Evolutionary conservation across 164 flowering plant genomes (phyloP).

Genomic region (Berberis thunbergii): DNA sequence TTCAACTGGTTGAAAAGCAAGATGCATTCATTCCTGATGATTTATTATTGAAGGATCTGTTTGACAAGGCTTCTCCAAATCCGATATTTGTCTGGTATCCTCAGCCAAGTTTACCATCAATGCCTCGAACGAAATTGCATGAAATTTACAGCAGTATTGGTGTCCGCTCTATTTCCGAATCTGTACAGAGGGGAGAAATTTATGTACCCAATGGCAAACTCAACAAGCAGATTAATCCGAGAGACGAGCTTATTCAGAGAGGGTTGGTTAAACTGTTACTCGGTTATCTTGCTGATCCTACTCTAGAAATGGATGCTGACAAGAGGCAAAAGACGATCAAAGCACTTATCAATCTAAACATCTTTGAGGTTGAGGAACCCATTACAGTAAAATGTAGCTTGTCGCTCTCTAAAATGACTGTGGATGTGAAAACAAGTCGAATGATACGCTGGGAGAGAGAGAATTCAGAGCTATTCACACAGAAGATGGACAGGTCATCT

Average conservation of each 20-base stretch:
- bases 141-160: conserved; percentile 39
- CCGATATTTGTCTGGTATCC: conserved; percentile 67
- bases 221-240: conserved; percentile 16
- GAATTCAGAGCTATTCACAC: conserved; percentile 27
- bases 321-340: conserved; percentile 31
- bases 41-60: conserved; percentile 43
- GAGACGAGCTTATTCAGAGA: conserved; percentile 15
- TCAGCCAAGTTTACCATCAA: conserved; percentile 21
- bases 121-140: conserved; percentile 28
- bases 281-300: conserved; percentile 39
- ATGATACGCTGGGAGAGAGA: conserved; percentile 55
- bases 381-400: conserved; percentile 25
- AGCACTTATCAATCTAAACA: conserved; percentile 26
- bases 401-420: conserved; percentile 21
- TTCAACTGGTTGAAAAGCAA: conserved; percentile 26
- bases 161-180: conserved; percentile 44
- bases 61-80: conserved; percentile 22
- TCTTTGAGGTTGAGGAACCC: conserved; percentile 34
- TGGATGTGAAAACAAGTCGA: conserved; percentile 19
- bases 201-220: conserved; percentile 9
- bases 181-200: conserved; percentile 28
- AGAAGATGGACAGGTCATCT: conserved; percentile 27
- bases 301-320: conserved; percentile 23
- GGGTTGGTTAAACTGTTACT: conserved; percentile 38
- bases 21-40: conserved; percentile 63